These are phyloP conservation scores for Phytophthora constricta DNA, from an alignment of 352 stramenopile species.

Conservation along the genomic window DNA sequence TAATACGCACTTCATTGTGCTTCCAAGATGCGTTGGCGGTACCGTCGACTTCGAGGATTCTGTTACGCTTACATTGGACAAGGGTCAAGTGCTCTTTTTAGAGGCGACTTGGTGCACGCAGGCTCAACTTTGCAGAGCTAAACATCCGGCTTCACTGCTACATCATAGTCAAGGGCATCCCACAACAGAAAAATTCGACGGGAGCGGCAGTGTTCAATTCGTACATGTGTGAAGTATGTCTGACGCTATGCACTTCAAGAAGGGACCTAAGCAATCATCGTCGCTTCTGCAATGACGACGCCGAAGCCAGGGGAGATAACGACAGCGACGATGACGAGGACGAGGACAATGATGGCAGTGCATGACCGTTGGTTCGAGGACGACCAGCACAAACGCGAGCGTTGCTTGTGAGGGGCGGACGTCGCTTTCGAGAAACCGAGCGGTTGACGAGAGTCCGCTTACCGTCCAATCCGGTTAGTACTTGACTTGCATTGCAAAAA, in stretches of 20 bases:
- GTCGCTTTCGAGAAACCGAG: too few relatives aligned
- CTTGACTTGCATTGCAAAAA: slow-evolving; percentile 3
- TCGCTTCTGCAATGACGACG: background rate
- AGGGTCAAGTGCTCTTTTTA: background rate
- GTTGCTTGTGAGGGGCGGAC: too few relatives aligned
- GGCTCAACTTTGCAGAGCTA: background rate
- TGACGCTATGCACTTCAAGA: background rate
- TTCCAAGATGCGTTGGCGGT: background rate
- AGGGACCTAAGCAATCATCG: background rate
- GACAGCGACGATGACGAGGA: too few relatives aligned
- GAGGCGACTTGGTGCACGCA: background rate
- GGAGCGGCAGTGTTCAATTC: background rate
- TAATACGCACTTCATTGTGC: background rate
- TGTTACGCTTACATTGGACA: background rate
- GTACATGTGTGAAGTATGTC: background rate
- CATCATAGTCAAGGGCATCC: too few relatives aligned
- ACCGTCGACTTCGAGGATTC: background rate
- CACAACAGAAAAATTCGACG: background rate
- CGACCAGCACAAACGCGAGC: too few relatives aligned
- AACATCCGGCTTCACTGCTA: background rate
- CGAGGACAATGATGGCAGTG: too few relatives aligned
- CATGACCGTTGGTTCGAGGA: too few relatives aligned
- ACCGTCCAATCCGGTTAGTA: too few relatives aligned
- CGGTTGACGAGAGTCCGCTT: too few relatives aligned
- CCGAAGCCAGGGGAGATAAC: too few relatives aligned